phyloP scores from a whole-genome alignment of 192 early-diverging fungal genomes.

The Umbelopsis sp. region DNA sequence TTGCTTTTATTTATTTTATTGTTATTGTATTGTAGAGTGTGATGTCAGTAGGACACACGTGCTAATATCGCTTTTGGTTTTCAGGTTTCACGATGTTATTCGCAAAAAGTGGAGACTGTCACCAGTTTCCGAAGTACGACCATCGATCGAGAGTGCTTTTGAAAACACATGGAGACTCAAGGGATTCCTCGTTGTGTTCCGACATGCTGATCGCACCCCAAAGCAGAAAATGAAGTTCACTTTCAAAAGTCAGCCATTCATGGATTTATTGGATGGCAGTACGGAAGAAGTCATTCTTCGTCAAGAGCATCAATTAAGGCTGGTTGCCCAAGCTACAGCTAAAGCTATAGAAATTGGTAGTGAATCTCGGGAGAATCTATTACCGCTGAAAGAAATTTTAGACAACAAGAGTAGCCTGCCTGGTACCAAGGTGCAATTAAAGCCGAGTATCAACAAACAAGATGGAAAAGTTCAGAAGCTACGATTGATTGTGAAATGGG shows the following conservation, averaged over 20 bases:
- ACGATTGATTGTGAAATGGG: constrained; percentile 97
- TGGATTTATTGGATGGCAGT: constrained; percentile 66
- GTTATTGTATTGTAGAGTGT: neutral
- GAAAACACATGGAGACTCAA: constrained; percentile 92
- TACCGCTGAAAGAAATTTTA: constrained; percentile 76
- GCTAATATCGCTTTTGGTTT: neutral
- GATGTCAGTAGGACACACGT: neutral
- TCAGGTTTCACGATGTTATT: constrained; percentile 14
- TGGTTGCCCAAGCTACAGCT: constrained; percentile 67
- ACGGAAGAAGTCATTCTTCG: constrained; percentile 83
- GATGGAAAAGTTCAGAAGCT: constrained; percentile 62
- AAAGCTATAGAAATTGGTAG: constrained; percentile 59
- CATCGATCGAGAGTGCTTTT: constrained; percentile 54
- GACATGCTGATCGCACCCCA: constrained; percentile 95
- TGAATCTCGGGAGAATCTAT: constrained; percentile 51
- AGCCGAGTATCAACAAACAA: constrained; percentile 72
- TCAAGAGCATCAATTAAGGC: constrained; percentile 64
- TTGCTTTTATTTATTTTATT: neutral
- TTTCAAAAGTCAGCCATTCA: constrained; percentile 71
- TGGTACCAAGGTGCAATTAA: constrained; percentile 93
- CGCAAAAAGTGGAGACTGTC: constrained; percentile 16
- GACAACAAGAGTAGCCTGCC: constrained; percentile 76
- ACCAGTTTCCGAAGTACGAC: neutral
- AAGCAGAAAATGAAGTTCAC: constrained; percentile 97
- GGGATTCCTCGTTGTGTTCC: constrained; percentile 88